Base-by-base conservation (phyloP, 768 basidiomycete genomes). In the Mycena haematopus region DNA sequence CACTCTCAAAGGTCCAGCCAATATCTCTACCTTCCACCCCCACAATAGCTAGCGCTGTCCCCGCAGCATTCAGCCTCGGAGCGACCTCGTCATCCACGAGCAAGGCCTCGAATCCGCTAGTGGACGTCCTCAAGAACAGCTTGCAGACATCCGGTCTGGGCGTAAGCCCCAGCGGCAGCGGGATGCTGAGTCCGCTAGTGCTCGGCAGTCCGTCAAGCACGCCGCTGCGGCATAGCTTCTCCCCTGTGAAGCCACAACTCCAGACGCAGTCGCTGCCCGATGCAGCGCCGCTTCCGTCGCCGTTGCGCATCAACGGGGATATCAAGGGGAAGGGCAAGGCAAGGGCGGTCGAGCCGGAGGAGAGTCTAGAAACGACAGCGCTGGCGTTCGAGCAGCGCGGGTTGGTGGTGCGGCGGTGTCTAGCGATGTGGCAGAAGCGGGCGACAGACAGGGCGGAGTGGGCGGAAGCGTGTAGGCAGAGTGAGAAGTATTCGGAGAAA, bases 401-500 rank as follows among this genome's bases (percentile, higher is more conserved):
- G 27, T 61, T 69, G 24, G 56, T 80, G 29, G 78, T 87, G 36
- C 81, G 77, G 63, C 67, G 72, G 36, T 75, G 68, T 36, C 84
- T 86, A 61, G 68, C 68, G 46, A 70, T 62, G 38, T 89, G 88
- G 88, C 70, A 78, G 66, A 72, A 80, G 63, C 77, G 77, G 49
- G 65, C 80, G 10, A 73, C 73, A 1, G 82, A 83, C 35, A 77
- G 78, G 55, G 79, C 74, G 38, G 83, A 79, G n/a, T 91, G 86
- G 82, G 69, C 80, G 6, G 86, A 89, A 52, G 90, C 90, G 0
- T 83, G 84, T 61, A 75, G 74, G 58, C 83, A 84, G 47, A 86
- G 88, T 58, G 83, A 89, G 27, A 79, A 77, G 5, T 92, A 92
- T 71, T 82, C 83, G 46, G 75, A 82, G 61, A 88, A 84, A 67